phyloP scores from a whole-genome alignment of 495 filamentous ascomycete genomes.

The Penicillium parvum region DNA sequence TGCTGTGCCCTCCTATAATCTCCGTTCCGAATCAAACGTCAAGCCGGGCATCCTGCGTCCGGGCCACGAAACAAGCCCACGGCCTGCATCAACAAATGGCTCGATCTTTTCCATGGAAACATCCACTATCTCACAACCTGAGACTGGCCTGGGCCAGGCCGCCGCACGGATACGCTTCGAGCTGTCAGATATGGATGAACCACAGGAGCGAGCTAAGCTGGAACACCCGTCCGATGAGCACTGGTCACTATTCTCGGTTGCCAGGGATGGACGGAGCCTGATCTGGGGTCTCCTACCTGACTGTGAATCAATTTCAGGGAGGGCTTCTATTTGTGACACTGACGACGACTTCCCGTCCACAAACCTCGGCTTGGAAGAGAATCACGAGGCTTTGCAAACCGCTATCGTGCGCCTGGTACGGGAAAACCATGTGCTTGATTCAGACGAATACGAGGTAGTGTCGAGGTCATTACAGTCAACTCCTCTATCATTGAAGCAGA shows the following conservation, averaged over 20 bases:
- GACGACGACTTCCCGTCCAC: slow-evolving; percentile 60
- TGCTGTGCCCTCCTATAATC: slow-evolving; percentile 3
- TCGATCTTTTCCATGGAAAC: slow-evolving; percentile 29
- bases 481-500: slow-evolving; percentile 30
- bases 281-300: slow-evolving; percentile 61
- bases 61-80: slow-evolving; percentile 11
- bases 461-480: neutral
- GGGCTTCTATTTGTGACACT: slow-evolving; percentile 11
- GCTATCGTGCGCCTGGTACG: slow-evolving; percentile 77
- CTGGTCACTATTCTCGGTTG: slow-evolving; percentile 66
- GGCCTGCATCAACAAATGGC: slow-evolving; percentile 16
- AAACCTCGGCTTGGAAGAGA: slow-evolving; percentile 67
- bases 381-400: slow-evolving; percentile 78
- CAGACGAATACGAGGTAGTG: slow-evolving; percentile 13
- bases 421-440: slow-evolving; percentile 61
- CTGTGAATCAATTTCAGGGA: slow-evolving; percentile 10
- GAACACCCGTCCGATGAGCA: slow-evolving; percentile 42
- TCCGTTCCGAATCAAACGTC: slow-evolving; percentile 11
- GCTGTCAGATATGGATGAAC: slow-evolving; percentile 36
- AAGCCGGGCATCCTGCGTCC: slow-evolving; percentile 32
- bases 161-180: slow-evolving; percentile 45
- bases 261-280: slow-evolving; percentile 62
- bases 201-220: slow-evolving; percentile 27
- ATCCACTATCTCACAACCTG: slow-evolving; percentile 22
- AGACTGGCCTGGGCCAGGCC: slow-evolving; percentile 24